Percentiles rank a stretch among this genome's conserved stretches.
Evolutionary conservation across 2,329 filamentous ascomycete species (phyloP).

Genomic region (Colletotrichum trifolii): DNA sequence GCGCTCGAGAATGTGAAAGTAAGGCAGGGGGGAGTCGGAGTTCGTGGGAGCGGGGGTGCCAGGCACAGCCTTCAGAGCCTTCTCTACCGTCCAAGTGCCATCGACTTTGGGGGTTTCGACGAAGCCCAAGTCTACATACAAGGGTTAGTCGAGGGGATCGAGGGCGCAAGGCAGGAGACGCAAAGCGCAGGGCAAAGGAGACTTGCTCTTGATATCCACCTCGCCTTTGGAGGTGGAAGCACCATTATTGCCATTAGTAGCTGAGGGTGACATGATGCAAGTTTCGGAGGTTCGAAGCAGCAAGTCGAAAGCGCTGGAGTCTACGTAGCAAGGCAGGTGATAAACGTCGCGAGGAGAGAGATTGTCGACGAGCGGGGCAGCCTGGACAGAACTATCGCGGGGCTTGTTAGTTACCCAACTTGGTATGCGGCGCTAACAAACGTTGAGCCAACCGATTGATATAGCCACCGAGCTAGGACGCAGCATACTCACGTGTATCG

Average conservation of each 20-base stretch:
- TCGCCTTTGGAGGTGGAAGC: conserved; percentile 13
- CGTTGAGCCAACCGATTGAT: too few relatives aligned
- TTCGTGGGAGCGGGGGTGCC: conserved; percentile 62
- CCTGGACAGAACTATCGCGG: too few relatives aligned
- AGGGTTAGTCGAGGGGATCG: background rate
- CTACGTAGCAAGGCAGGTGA: too few relatives aligned
- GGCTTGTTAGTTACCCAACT: too few relatives aligned
- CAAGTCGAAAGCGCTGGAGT: background rate
- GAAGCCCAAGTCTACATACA: conserved; percentile 38
- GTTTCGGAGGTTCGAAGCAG: background rate
- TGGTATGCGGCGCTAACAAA: too few relatives aligned
- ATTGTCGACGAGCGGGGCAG: too few relatives aligned
- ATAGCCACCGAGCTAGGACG: too few relatives aligned
- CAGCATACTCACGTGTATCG: too few relatives aligned
- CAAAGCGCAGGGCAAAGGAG: too few relatives aligned
- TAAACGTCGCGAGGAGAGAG: too few relatives aligned
- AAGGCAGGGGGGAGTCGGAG: conserved; percentile 81
- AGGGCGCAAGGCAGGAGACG: background rate
- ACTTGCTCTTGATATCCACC: conserved; percentile 34
- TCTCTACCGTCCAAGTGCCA: conserved; percentile 41
- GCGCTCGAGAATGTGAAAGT: conserved; percentile 93
- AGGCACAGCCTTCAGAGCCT: conserved; percentile 34
- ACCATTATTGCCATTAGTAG: conserved; percentile 17
- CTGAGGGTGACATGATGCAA: conserved; percentile 18
- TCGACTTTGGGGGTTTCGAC: conserved; percentile 39